These are phyloP conservation scores for Pythium coloratum DNA, from an alignment of 352 stramenopile genomes.

Conservation along the genomic window DNA sequence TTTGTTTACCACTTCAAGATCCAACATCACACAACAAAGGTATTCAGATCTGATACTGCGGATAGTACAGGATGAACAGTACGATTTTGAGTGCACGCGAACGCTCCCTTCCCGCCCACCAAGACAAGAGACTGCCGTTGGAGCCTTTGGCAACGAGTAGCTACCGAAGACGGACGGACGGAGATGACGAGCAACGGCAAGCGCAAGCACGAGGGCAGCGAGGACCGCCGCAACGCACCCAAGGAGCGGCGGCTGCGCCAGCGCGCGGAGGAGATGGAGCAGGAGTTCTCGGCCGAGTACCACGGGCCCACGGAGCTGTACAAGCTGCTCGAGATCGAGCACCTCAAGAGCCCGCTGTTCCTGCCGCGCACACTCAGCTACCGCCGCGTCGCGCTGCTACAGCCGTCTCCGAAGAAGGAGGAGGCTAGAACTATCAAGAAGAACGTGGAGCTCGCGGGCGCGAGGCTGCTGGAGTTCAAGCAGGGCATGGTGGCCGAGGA, in stretches of 20 bases:
- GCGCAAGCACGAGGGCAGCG: slow-evolving; percentile 62
- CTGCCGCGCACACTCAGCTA: slow-evolving; percentile 80
- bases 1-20: slow-evolving; percentile 24
- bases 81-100: neutral
- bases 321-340: slow-evolving; percentile 77
- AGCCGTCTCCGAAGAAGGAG: slow-evolving; percentile 17
- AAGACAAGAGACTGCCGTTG: neutral
- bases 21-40: slow-evolving; percentile 2
- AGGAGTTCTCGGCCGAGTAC: slow-evolving; percentile 82
- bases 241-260: slow-evolving; percentile 46
- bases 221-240: slow-evolving; percentile 36
- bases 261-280: slow-evolving; percentile 74
- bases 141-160: neutral
- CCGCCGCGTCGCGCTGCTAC: slow-evolving; percentile 37
- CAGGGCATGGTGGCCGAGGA: slow-evolving; percentile 69
- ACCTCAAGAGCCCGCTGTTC: slow-evolving; percentile 72
- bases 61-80: slow-evolving; percentile 4
- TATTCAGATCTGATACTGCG: slow-evolving; percentile 16
- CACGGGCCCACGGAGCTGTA: slow-evolving; percentile 77
- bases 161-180: neutral
- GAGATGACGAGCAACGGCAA: slow-evolving; percentile 42
- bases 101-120: too few species aligned
- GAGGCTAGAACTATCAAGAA: neutral
- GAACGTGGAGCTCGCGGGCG: slow-evolving; percentile 22
- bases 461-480: slow-evolving; percentile 55